Conservation (phyloP, 306 rosid species). For the Lathyrus sativus region DNA sequence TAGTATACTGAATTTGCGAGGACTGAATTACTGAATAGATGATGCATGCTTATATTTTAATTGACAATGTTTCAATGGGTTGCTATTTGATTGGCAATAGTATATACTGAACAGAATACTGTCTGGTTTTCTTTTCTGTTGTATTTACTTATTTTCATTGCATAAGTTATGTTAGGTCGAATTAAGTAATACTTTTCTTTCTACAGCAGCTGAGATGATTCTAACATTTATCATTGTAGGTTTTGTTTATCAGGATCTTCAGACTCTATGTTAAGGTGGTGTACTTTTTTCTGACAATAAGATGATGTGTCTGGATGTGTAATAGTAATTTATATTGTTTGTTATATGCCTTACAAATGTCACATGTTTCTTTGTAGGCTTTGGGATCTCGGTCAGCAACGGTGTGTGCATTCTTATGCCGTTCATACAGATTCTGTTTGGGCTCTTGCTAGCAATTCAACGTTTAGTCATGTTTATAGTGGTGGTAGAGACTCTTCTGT, state of each 20-base stretch:
- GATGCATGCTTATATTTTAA: conserved; percentile 7
- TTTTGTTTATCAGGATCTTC: conserved; percentile 97
- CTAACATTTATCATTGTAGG: conserved; percentile 55
- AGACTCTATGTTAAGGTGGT: conserved; percentile 98
- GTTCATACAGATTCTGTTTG: conserved; percentile 99
- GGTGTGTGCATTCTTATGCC: conserved; percentile 97
- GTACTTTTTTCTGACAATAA: conserved; percentile 37
- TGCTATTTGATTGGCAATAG: conserved; percentile 22
- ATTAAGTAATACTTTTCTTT: conserved; percentile 17
- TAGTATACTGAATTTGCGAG: background rate
- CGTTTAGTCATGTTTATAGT: conserved; percentile 95
- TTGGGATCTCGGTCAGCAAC: conserved; percentile 99
- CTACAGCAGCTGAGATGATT: conserved; percentile 17
- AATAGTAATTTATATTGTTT: conserved; percentile 30
- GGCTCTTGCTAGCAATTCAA: conserved; percentile 96
- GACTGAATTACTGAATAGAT: background rate
- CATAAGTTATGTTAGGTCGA: conserved; percentile 17
- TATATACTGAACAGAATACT: background rate
- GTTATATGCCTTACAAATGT: conserved; percentile 25
- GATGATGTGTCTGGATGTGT: conserved; percentile 38
- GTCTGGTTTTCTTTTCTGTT: conserved; percentile 23
- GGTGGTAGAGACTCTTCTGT: conserved; percentile 98
- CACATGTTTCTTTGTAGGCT: conserved; percentile 59
- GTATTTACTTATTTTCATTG: conserved; percentile 24
- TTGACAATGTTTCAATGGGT: conserved; percentile 21